Evolutionary conservation across 805 yeast species (phyloP).

Genomic region (Cyberlindnera maritima): DNA sequence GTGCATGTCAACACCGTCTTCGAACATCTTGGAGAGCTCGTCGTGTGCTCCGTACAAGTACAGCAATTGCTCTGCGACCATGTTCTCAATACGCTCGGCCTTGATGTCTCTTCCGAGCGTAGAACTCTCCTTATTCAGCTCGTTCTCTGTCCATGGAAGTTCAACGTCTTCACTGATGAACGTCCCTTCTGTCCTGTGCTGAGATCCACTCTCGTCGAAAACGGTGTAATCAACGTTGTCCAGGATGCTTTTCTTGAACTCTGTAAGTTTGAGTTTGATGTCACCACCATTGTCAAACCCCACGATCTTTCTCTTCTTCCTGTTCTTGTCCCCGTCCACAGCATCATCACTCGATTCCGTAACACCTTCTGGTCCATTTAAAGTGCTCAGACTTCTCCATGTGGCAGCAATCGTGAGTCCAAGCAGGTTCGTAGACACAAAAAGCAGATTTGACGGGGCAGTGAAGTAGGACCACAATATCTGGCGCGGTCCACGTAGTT

Average conservation of each 20-base stretch:
- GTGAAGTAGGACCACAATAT: conserved; percentile 37
- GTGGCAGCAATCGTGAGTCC: conserved; percentile 34
- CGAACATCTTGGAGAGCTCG: neutral
- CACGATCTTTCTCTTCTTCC: neutral
- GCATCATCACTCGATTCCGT: neutral
- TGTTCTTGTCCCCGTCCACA: neutral
- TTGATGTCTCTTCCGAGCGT: neutral
- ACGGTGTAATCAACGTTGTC: neutral
- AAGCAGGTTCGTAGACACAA: conserved; percentile 35
- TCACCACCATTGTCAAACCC: neutral
- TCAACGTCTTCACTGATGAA: conserved; percentile 2
- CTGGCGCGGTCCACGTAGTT: conserved; percentile 6
- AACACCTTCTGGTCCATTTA: conserved; percentile 5
- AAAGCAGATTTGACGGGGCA: conserved; percentile 37
- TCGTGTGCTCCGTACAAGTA: conserved; percentile 3
- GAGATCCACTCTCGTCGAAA: neutral
- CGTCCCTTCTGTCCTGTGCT: neutral
- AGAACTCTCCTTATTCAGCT: conserved; percentile 7
- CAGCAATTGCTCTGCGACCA: conserved; percentile 13
- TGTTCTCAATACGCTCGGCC: conserved; percentile 8
- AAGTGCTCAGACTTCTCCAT: conserved; percentile 29
- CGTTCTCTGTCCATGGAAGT: conserved; percentile 12
- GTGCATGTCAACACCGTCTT: neutral
- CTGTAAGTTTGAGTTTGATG: neutral
- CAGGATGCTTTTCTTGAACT: neutral